A percentile compares a stretch with the other conserved stretches of the same genome.
phyloP scores from a whole-genome alignment of 2,329 filamentous ascomycete genomes.

The Colletotrichum sidae region DNA sequence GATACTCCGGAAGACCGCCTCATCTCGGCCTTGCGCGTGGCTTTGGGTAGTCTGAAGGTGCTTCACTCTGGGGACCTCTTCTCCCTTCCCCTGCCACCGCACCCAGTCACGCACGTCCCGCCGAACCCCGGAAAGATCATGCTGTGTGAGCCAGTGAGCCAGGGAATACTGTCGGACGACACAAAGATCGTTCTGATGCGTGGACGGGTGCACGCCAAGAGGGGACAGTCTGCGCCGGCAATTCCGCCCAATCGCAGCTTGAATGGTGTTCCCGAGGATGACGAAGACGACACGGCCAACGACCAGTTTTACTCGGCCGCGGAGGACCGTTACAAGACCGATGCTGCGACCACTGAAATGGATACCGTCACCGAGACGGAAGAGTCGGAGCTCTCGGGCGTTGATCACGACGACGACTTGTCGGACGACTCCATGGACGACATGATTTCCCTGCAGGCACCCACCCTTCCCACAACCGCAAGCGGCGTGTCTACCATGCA shows the following conservation, averaged over 20 bases:
- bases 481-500: constrained; percentile 85
- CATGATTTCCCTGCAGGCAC: constrained; percentile 89
- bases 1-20: constrained; percentile 48
- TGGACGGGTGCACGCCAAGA: constrained; percentile 69
- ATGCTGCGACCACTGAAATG: constrained; percentile 68
- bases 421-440: constrained; percentile 95
- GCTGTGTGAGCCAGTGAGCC: constrained; percentile 93
- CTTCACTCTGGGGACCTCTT: constrained; percentile 87
- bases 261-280: constrained; percentile 70
- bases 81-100: constrained; percentile 80
- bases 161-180: constrained; percentile 80
- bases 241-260: constrained; percentile 63
- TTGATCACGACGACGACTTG: constrained; percentile 77
- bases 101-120: constrained; percentile 87
- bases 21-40: constrained; percentile 76
- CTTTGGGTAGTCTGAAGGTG: constrained; percentile 77
- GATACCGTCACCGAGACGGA: constrained; percentile 71
- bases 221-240: constrained; percentile 56
- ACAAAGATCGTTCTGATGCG: constrained; percentile 88
- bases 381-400: constrained; percentile 69
- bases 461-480: constrained; percentile 80
- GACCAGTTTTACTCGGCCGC: constrained; percentile 94
- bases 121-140: constrained; percentile 88
- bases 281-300: constrained; percentile 87
- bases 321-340: constrained; percentile 77